Evolutionary conservation across 169 alveolate species (phyloP).

Genomic region (Plasmodium relictum): DNA sequence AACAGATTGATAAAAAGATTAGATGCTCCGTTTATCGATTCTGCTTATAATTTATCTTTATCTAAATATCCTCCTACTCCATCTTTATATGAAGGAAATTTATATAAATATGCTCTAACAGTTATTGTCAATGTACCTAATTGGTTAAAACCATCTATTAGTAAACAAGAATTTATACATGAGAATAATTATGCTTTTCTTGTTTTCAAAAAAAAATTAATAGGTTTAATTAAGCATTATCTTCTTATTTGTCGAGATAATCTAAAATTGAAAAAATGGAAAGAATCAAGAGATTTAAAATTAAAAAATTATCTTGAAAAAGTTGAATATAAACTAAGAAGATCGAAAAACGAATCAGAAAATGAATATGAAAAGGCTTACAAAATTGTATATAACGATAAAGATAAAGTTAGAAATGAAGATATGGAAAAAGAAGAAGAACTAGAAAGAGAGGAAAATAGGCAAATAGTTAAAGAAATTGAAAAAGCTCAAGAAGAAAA

Average conservation of each 20-base stretch:
- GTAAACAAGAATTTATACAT: conserved; percentile 92
- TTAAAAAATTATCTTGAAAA: conserved; percentile 50
- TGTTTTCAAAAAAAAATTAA: conserved; percentile 86
- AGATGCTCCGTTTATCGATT: conserved; percentile 91
- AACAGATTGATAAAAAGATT: conserved; percentile 89
- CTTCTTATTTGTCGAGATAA: conserved; percentile 81
- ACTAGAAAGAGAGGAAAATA: not conserved
- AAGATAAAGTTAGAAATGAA: not conserved
- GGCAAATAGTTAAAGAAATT: not conserved
- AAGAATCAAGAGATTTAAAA: conserved; percentile 55
- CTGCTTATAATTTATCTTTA: conserved; percentile 83
- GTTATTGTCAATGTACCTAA: conserved; percentile 91
- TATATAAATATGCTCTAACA: conserved; percentile 88
- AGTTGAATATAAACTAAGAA: not conserved
- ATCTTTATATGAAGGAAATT: conserved; percentile 78
- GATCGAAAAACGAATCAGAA: conserved; percentile 30
- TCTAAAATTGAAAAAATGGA: conserved; percentile 84
- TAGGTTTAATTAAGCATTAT: conserved; percentile 83
- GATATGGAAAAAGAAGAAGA: conserved; percentile 10
- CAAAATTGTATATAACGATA: conserved; percentile 14
- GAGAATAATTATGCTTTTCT: conserved; percentile 90
- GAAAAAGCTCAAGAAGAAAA: not conserved
- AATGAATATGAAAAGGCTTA: conserved; percentile 57
- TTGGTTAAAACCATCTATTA: conserved; percentile 92
- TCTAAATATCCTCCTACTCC: conserved; percentile 80